Conservation (phyloP, 2,329 filamentous ascomycete genomes). For the Claviceps sp. region DNA sequence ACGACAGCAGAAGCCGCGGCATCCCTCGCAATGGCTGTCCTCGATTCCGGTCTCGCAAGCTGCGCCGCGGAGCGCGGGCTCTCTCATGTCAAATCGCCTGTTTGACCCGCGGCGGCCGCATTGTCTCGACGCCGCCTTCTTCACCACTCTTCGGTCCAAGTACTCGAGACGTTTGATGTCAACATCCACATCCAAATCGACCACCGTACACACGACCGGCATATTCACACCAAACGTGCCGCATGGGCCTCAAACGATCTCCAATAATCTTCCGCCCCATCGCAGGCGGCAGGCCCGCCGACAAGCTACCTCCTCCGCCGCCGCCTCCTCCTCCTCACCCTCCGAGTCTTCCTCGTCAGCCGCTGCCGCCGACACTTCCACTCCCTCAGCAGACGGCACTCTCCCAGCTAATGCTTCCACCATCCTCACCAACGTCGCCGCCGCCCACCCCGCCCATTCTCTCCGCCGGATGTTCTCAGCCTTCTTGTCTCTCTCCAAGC, state of each 20-base stretch:
- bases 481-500: slow-evolving; percentile 87
- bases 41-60: slow-evolving; percentile 14
- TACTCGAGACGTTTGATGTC: slow-evolving; percentile 15
- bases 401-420: slow-evolving; percentile 41
- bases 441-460: slow-evolving; percentile 35
- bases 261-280: slow-evolving; percentile 19
- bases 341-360: background rate
- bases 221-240: slow-evolving; percentile 9
- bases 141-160: slow-evolving; percentile 15
- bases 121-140: slow-evolving; percentile 19
- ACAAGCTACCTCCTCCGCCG: slow-evolving; percentile 7
- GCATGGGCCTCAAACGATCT: slow-evolving; percentile 10
- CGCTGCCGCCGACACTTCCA: background rate
- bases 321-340: background rate
- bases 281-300: slow-evolving; percentile 21
- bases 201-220: slow-evolving; percentile 3
- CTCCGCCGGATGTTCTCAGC: slow-evolving; percentile 58
- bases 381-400: slow-evolving; percentile 12
- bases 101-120: slow-evolving; percentile 19
- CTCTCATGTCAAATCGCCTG: slow-evolving; percentile 23
- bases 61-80: slow-evolving; percentile 13
- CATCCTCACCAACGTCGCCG: slow-evolving; percentile 38
- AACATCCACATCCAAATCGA: slow-evolving; percentile 11
- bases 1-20: slow-evolving; percentile 3
- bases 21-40: slow-evolving; percentile 17